Base-by-base conservation (phyloP, 495 filamentous ascomycete species). In the Daldinia grandis region DNA sequence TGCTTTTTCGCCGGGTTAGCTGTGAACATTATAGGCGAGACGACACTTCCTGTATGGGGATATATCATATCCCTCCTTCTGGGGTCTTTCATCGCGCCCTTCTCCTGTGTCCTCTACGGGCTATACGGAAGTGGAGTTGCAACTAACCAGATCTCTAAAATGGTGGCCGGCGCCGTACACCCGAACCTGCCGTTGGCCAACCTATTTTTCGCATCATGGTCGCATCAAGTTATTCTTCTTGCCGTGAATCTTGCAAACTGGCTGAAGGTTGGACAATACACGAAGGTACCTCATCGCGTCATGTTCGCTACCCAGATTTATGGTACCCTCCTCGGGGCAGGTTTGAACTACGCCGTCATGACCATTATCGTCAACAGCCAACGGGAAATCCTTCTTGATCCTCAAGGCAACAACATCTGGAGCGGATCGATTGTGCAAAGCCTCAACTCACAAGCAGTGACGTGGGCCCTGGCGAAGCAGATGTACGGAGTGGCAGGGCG, bases 31-130 rank as follows among this genome's bases (percentile, higher is more conserved):
- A 79, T 80, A 66, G 81, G 82, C 44, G 72, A 85, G 8, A 81
- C 82, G 19, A 85, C 85, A 0, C 77, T 89, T 10, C 84, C 87
- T 0, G 82, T 70, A 33, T 89, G 86, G 87, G 87, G 80, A 2
- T 88, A 84, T 65, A 73, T 90, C 28, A 65, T 90, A 14, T 69
- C 86, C 28, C 77, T 61, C 17, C 24, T 84, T n/a, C 40, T 68
- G 4, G 66, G 66, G 2, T 19, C 66, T 6, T 68, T 68, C 38
- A 69, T 83, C 30, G 76, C 79, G 1, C 78, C 76, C 1, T 70
- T 80, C 19, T 76, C 77, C 33, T 68, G 66, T 30, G 28, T 64
- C 4, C 70, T 78, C 55, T 77, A 78, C 59, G 66, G 66, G 12
- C 5, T 68, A 14, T 68, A 68, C 25, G 66, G 66, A n/a, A 63